A percentile compares a stretch with the other conserved stretches of the same genome.
These are phyloP conservation scores for Plasmodium cynomolgi DNA, from an alignment of 169 alveolate species.

Conservation along the genomic window DNA sequence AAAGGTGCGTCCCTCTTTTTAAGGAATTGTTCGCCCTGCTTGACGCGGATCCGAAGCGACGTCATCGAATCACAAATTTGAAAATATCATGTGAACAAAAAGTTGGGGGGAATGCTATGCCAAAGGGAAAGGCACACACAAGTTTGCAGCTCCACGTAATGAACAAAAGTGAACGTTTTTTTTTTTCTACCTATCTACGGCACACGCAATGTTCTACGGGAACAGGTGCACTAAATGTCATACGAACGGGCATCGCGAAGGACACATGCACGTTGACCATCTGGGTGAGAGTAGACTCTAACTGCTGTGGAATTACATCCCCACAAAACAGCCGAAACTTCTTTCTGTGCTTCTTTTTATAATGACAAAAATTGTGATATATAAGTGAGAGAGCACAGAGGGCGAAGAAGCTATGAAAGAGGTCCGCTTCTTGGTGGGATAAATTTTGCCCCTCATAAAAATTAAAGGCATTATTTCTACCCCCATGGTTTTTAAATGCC, in stretches of 20 bases:
- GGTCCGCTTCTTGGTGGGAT: conserved; percentile 30
- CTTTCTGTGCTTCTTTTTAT: conserved; percentile 10
- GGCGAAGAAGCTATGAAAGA: conserved; percentile 49
- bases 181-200: neutral
- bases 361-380: conserved; percentile 29
- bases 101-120: neutral
- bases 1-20: neutral
- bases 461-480: conserved; percentile 14
- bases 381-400: conserved; percentile 62
- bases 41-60: neutral
- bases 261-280: conserved; percentile 13
- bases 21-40: neutral
- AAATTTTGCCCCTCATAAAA: conserved; percentile 11
- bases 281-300: conserved; percentile 1
- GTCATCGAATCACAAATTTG: neutral
- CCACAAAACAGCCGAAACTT: conserved; percentile 12
- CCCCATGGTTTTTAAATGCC: neutral
- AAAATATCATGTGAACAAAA: neutral
- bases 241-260: conserved; percentile 49
- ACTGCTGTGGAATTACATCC: conserved; percentile 3
- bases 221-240: neutral
- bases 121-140: neutral
- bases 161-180: neutral
- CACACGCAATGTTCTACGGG: neutral
- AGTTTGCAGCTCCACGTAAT: neutral